Evolutionary conservation across 1,284 basidiomycete genomes (phyloP).

Genomic region (Cutaneotrichosporon sp.): DNA sequence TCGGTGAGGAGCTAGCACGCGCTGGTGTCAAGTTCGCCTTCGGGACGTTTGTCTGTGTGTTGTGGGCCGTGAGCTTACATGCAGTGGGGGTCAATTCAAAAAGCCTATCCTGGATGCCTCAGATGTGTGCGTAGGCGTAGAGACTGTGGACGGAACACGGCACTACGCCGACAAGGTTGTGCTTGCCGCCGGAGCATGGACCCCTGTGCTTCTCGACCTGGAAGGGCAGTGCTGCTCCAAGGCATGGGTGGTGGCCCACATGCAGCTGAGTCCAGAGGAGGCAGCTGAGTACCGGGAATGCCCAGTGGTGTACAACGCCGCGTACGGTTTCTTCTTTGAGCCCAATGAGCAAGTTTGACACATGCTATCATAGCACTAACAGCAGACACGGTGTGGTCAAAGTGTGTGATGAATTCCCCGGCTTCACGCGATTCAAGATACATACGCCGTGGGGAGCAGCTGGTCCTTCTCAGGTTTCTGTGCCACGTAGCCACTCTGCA

Average conservation of each 20-base stretch:
- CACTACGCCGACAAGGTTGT: slow-evolving; percentile 38
- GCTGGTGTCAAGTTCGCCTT: background rate
- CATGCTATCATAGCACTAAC: too few species aligned
- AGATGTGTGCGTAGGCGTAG: slow-evolving; percentile 29
- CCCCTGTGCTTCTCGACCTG: slow-evolving; percentile 39
- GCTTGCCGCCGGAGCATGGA: slow-evolving; percentile 47
- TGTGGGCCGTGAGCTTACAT: background rate
- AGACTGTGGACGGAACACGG: slow-evolving; percentile 33
- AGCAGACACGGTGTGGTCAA: background rate
- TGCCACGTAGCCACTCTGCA: background rate
- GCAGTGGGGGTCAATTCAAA: background rate
- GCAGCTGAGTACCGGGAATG: slow-evolving; percentile 10
- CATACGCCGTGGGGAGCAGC: background rate
- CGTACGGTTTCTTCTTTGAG: slow-evolving; percentile 6
- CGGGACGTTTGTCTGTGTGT: background rate
- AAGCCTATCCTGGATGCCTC: slow-evolving; percentile 11
- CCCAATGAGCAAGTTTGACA: background rate
- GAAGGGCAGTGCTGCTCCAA: slow-evolving; percentile 45
- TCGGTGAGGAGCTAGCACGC: slow-evolving; percentile 30
- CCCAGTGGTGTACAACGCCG: slow-evolving; percentile 4
- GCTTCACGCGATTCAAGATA: background rate
- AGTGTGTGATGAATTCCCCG: slow-evolving; percentile 3
- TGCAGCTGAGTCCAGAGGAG: slow-evolving; percentile 41
- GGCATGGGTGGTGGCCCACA: slow-evolving; percentile 45
- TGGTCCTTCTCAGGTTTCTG: background rate